These are phyloP conservation scores for Cantharellus anzutake DNA, from an alignment of 768 basidiomycete species.

Conservation along the genomic window DNA sequence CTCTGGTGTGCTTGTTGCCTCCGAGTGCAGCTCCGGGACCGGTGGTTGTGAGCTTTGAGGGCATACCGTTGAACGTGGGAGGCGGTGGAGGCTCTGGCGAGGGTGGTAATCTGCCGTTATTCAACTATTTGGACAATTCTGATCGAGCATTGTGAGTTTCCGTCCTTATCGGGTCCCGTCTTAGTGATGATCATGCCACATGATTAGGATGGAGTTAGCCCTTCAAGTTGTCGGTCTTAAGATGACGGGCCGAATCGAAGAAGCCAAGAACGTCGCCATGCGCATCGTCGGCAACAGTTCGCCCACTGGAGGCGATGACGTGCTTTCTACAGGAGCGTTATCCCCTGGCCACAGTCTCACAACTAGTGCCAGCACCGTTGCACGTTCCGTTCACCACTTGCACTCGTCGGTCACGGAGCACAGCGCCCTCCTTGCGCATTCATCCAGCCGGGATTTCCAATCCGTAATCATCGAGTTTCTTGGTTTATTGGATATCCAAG, in stretches of 20 bases:
- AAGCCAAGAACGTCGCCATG: slow-evolving; percentile 84
- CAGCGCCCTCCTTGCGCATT: slow-evolving; percentile 23
- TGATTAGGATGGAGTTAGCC: slow-evolving; percentile 75
- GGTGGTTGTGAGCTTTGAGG: slow-evolving; percentile 80
- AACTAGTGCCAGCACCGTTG: slow-evolving; percentile 6
- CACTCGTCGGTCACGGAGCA: slow-evolving; percentile 32
- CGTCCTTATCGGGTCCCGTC: slow-evolving; percentile 7
- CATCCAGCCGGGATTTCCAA: slow-evolving; percentile 44
- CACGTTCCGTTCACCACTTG: slow-evolving; percentile 10
- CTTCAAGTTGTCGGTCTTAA: slow-evolving; percentile 88
- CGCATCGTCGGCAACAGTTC: slow-evolving; percentile 57
- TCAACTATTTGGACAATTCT: slow-evolving; percentile 81
- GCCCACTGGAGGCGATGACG: slow-evolving; percentile 15
- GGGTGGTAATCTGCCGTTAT: slow-evolving; percentile 34
- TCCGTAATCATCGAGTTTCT: slow-evolving; percentile 64
- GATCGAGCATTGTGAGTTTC: slow-evolving; percentile 65
- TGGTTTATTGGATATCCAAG: slow-evolving; percentile 44
- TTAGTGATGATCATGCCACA: slow-evolving; percentile 7
- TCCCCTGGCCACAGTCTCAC: background rate
- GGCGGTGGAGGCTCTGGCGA: slow-evolving; percentile 26
- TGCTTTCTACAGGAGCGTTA: background rate
- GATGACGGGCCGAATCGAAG: slow-evolving; percentile 91
- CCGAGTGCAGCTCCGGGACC: slow-evolving; percentile 64
- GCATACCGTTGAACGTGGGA: slow-evolving; percentile 25
- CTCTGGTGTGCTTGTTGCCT: slow-evolving; percentile 79